Base-by-base conservation (phyloP, 176 grass and related monocot species). In the Avena insularis region DNA sequence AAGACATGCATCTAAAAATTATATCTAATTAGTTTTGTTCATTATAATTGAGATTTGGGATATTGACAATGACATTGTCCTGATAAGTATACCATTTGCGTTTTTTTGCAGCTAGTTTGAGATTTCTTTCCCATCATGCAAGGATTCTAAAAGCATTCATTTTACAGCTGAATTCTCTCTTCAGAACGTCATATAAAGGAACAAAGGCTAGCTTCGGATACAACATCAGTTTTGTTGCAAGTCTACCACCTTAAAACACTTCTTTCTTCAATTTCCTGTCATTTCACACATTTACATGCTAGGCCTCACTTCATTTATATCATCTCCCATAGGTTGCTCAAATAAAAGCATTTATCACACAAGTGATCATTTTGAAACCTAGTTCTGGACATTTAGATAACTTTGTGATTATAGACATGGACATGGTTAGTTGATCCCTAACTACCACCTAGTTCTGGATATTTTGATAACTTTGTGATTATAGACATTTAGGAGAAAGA, bases 151-250 rank as follows among this genome's bases (percentile, higher is more conserved):
- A 77, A 97, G 86, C 67, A 90, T 95, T 82, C 91, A 89, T 68
- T 89, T 92, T 29, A 89, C 93, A 90, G 90, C 95, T 87, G 93
- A 97, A 77, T 97, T 97, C 88, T 93, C 93, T 80, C 91, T 97
- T 88, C 95, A 97, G 86, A 97, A 97, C 74, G 95, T 97, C 64
- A 90, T 91, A 75, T 93, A 97, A 84, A 97, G 95, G 93, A 97
- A 93, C 75, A 97, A 97, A 87, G 91, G 93, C 76, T 97, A 35
- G 95, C 93, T 93, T 53, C 75, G 95, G 66, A 97, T 97, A 93
- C 93, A 97, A 61, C 91, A 95, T 79, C 95, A 97, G 95, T 93
- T 95, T 85, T 36, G 89, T 83, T 72, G 13, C 55, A 85, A 59
- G 48, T 54, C 87, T 47, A 13, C 36, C 68, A 47, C 40, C 75